These are phyloP conservation scores for Protomyces inouyei DNA, from an alignment of 1,139 yeast genomes.

Conservation along the genomic window DNA sequence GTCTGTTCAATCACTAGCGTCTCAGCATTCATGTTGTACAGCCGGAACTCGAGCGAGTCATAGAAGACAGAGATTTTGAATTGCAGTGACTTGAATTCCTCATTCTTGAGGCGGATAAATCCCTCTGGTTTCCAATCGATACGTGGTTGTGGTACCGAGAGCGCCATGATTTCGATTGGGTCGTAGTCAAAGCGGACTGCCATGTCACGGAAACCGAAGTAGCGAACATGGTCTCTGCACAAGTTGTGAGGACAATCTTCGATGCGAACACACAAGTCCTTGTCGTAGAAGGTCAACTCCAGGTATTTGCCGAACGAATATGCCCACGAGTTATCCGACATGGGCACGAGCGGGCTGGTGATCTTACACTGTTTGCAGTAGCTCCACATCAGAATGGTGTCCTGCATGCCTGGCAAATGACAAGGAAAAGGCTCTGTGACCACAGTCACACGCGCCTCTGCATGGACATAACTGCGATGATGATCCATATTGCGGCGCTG, in stretches of 20 bases:
- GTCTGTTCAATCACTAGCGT: conserved; percentile 58
- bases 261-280: conserved; percentile 43
- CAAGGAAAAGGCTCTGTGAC: conserved; percentile 59
- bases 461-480: conserved; percentile 84
- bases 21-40: conserved; percentile 77
- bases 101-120: conserved; percentile 64
- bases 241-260: conserved; percentile 74
- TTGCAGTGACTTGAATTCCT: conserved; percentile 53
- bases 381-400: conserved; percentile 86
- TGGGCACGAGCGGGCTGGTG: conserved; percentile 73
- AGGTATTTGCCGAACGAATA: conserved; percentile 89
- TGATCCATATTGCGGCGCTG: conserved; percentile 69
- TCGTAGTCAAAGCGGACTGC: conserved; percentile 77
- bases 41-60: conserved; percentile 63
- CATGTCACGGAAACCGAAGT: conserved; percentile 75
- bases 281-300: conserved; percentile 80
- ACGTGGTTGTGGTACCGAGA: conserved; percentile 70
- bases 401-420: conserved; percentile 56
- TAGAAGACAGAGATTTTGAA: conserved; percentile 59
- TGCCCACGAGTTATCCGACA: conserved; percentile 86
- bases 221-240: conserved; percentile 72
- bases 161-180: conserved; percentile 66
- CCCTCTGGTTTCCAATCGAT: conserved; percentile 68
- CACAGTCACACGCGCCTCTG: conserved; percentile 74
- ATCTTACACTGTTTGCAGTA: conserved; percentile 74